Percentiles rank a stretch among this genome's conserved stretches.
Conservation (phyloP, 768 basidiomycete genomes). For the Pleurotus djamor region DNA sequence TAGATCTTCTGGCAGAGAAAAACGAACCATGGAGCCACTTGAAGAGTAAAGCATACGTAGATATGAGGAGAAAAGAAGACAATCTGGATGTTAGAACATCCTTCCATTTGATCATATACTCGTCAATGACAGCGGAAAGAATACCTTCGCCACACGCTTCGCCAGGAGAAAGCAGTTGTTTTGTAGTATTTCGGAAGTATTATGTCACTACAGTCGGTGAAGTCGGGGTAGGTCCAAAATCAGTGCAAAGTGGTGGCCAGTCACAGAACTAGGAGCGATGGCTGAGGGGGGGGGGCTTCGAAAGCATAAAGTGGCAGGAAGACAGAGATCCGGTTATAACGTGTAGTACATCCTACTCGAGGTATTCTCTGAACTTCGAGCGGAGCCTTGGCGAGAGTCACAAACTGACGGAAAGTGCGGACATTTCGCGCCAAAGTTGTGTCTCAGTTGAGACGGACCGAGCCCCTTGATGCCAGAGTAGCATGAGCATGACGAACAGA, state of each 20-base stretch:
- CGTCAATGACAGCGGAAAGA: background rate
- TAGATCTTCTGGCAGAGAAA: background rate
- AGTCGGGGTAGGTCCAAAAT: background rate
- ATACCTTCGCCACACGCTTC: background rate
- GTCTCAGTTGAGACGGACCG: no score
- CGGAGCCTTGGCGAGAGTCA: background rate
- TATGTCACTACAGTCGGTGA: background rate
- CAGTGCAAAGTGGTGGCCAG: background rate
- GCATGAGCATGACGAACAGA: no score
- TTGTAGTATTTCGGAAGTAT: background rate
- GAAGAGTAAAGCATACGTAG: background rate
- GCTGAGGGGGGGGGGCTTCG: background rate
- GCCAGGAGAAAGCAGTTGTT: background rate
- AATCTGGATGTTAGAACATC: background rate
- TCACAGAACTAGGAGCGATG: background rate
- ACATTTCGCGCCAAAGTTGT: background rate
- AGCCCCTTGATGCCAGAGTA: no score
- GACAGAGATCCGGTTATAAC: background rate
- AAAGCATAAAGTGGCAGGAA: background rate
- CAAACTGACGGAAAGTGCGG: background rate
- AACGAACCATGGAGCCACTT: background rate
- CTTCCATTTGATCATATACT: background rate
- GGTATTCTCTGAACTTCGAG: background rate
- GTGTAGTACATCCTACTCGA: background rate
- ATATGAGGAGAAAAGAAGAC: background rate